phyloP scores from a whole-genome alignment of 2,329 filamentous ascomycete species.

The Dactylonectria macrodidyma region DNA sequence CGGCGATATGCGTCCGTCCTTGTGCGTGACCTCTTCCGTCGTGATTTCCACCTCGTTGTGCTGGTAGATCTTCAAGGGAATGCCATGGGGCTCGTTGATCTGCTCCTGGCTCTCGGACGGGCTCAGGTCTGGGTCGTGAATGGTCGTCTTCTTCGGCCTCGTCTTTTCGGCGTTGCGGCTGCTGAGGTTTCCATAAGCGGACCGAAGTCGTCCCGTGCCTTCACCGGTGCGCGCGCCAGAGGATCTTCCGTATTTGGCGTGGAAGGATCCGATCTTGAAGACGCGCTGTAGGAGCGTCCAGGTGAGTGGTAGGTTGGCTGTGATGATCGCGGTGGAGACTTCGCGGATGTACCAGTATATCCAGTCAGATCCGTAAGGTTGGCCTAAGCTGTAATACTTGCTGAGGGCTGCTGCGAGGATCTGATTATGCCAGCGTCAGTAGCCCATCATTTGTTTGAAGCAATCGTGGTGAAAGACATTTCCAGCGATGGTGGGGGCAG shows the following conservation, averaged over 20 bases:
- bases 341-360: slow-evolving; percentile 63
- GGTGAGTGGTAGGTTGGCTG: slow-evolving; percentile 59
- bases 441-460: no score
- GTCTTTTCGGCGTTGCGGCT: slow-evolving; percentile 39
- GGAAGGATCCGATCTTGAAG: slow-evolving; percentile 51
- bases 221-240: slow-evolving; percentile 44
- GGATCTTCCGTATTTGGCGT: slow-evolving; percentile 45
- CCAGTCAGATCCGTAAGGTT: slow-evolving; percentile 57
- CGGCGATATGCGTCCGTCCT: slow-evolving; percentile 15
- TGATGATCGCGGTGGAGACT: slow-evolving; percentile 61
- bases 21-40: slow-evolving; percentile 20
- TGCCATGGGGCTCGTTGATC: slow-evolving; percentile 51
- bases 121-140: slow-evolving; percentile 39
- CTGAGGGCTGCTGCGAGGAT: slow-evolving; percentile 48
- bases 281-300: slow-evolving; percentile 59
- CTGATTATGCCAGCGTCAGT: slow-evolving; percentile 15
- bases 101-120: slow-evolving; percentile 55
- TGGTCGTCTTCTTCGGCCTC: slow-evolving; percentile 21
- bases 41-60: slow-evolving; percentile 54
- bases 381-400: slow-evolving; percentile 59
- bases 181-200: slow-evolving; percentile 44
- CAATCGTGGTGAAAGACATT: no score
- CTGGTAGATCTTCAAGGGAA: slow-evolving; percentile 56
- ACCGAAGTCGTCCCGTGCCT: slow-evolving; percentile 39
- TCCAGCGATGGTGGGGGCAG: no score